phyloP scores from a whole-genome alignment of 179 eudicot species.

The Silene noctiflora region DNA sequence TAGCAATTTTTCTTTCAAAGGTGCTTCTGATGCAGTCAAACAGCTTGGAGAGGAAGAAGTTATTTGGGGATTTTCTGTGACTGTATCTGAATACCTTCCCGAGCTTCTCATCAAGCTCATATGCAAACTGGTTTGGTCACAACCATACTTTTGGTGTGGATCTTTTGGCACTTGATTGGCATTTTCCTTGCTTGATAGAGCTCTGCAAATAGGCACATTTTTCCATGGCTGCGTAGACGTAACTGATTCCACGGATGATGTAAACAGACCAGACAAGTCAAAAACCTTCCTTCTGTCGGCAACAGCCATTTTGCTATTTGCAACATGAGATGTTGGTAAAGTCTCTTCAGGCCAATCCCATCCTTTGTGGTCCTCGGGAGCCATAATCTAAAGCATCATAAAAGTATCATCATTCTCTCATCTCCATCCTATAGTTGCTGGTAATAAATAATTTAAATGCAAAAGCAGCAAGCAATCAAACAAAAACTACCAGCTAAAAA shows the following conservation, averaged over 20 bases:
- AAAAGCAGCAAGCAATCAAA: conserved; percentile 20
- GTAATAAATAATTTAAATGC: conserved; percentile 26
- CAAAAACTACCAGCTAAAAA: conserved; percentile 2
- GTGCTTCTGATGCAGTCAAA: conserved; percentile 29
- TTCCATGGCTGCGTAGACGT: conserved; percentile 33
- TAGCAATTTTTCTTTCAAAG: conserved; percentile 25
- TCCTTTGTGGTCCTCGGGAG: conserved; percentile 60
- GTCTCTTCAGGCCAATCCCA: conserved; percentile 81
- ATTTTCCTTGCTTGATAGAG: conserved; percentile 22
- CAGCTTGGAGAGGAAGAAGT: conserved; percentile 21
- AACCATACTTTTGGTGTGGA: conserved; percentile 27
- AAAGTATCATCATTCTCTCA: conserved; percentile 45
- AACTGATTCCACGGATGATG: conserved; percentile 30
- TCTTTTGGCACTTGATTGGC: conserved; percentile 23
- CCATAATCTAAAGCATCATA: conserved; percentile 62
- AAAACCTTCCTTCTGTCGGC: conserved; percentile 33
- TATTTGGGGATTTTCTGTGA: conserved; percentile 26
- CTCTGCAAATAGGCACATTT: conserved; percentile 26
- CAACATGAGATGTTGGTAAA: conserved; percentile 38
- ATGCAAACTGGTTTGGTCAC: conserved; percentile 20
- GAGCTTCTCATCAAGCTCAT: conserved; percentile 27
- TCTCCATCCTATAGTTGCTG: conserved; percentile 38
- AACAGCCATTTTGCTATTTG: conserved; percentile 29
- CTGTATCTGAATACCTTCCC: conserved; percentile 25
- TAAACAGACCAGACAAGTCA: conserved; percentile 37